Percentiles rank a stretch among this genome's conserved stretches.
Evolutionary conservation across 2,329 filamentous ascomycete genomes (phyloP).

Genomic region (Cercospora sp.): DNA sequence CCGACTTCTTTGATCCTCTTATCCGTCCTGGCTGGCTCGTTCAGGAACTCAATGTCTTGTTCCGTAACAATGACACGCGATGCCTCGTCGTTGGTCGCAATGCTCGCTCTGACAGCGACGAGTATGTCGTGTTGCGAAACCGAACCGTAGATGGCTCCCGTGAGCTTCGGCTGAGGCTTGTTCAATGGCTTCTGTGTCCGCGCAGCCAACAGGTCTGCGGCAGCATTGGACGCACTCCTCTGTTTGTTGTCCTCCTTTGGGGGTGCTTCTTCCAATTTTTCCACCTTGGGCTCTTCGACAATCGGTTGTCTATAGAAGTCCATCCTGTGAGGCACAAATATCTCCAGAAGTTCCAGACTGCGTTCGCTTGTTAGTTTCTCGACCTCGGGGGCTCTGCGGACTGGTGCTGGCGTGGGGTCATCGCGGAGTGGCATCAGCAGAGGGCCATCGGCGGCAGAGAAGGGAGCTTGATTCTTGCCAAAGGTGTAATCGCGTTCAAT

Average conservation of each 20-base stretch:
- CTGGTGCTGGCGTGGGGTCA: constrained; percentile 24
- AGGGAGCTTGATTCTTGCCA: constrained; percentile 21
- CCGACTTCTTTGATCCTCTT: constrained; percentile 54
- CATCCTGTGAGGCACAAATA: constrained; percentile 49
- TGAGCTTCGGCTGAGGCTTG: constrained; percentile 23
- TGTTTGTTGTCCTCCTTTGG: constrained; percentile 20
- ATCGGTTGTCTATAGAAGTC: constrained; percentile 52
- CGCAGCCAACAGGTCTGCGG: constrained; percentile 36
- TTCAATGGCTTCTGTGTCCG: constrained; percentile 22
- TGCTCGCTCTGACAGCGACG: constrained; percentile 48
- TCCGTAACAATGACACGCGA: constrained; percentile 51
- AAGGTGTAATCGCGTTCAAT: constrained; percentile 52
- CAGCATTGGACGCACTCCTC: constrained; percentile 29
- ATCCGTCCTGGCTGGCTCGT: constrained; percentile 40
- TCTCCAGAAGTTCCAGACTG: constrained; percentile 50
- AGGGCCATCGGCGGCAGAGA: constrained; percentile 8
- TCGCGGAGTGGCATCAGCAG: constrained; percentile 9
- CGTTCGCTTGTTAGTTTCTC: constrained; percentile 45
- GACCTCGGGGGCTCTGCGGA: constrained; percentile 36
- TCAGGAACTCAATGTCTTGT: constrained; percentile 53
- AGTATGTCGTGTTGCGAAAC: constrained; percentile 57
- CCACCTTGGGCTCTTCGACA: constrained; percentile 29
- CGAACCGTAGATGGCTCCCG: constrained; percentile 52
- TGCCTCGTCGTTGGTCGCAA: constrained; percentile 55
- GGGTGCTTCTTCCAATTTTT: constrained; percentile 8